Conservation (phyloP, 2,329 filamentous ascomycete genomes). For the Ascochyta lentis region DNA sequence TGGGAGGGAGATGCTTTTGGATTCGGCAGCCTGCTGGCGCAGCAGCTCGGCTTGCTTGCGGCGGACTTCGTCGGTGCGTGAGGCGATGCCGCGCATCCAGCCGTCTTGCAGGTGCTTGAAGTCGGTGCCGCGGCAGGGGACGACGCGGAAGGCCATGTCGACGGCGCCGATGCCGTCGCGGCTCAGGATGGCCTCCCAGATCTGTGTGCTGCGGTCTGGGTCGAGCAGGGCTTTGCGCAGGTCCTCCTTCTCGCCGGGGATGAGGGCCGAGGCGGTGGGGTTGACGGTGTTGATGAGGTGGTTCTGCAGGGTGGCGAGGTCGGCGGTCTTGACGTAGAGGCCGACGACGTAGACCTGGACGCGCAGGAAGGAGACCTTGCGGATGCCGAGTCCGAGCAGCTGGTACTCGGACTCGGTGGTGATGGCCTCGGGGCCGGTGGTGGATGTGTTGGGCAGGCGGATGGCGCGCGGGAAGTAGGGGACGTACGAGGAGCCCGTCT, state of each 20-base stretch:
- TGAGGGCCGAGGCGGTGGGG: constrained; percentile 79
- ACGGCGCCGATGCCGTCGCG: constrained; percentile 61
- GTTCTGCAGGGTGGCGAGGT: constrained; percentile 81
- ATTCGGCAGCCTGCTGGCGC: constrained; percentile 54
- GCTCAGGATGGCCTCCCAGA: constrained; percentile 74
- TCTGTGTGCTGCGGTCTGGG: constrained; percentile 69
- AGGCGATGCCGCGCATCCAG: constrained; percentile 84
- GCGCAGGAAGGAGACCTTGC: constrained; percentile 85
- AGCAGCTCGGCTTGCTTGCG: constrained; percentile 42
- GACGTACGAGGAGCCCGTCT: constrained; percentile 81
- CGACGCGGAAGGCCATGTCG: constrained; percentile 80
- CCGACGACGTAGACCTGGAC: constrained; percentile 96
- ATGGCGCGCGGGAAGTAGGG: constrained; percentile 79
- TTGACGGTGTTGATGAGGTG: constrained; percentile 79
- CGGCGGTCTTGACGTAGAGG: constrained; percentile 84
- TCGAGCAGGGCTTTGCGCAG: constrained; percentile 75
- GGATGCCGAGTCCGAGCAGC: constrained; percentile 83
- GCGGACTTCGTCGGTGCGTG: constrained; percentile 65
- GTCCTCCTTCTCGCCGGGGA: constrained; percentile 78
- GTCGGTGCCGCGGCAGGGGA: constrained; percentile 92
- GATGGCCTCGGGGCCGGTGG: constrained; percentile 31
- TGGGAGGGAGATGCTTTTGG: constrained; percentile 40
- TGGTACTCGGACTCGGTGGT: constrained; percentile 71
- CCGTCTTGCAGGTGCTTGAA: constrained; percentile 92
- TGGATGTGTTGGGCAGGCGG: constrained; percentile 61